Evolutionary conservation across 768 basidiomycete genomes (phyloP), one percentile per base, ranked within the genome.

Genomic region (Leccinum broughii): DNA sequence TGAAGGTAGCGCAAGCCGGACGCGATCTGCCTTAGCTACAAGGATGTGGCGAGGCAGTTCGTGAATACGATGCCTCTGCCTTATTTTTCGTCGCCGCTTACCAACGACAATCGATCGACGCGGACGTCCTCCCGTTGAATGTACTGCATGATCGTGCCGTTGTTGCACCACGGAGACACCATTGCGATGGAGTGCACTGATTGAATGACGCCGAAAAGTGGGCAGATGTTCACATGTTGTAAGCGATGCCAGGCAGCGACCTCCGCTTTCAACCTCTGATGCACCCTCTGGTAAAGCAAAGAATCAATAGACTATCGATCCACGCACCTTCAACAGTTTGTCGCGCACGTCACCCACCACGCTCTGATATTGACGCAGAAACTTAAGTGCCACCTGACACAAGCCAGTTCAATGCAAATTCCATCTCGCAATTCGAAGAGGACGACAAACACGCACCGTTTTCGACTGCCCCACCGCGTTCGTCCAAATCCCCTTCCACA

Each of bases 81-180:
- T 20, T 14, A 3, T 13, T 22, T 11, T 35, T 8, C 6, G 15
- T 48, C 34, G 34, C 26, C 54, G 68, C 80, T 54, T 51, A 87
- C 85, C 68, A 87, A 66, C 51, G 73, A 74, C 32, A 86, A 65
- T 55, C 81, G 73, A 60, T 85, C 78, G 6, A 67, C 78, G 4
- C 64, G 67, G 0, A 77, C 74, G 56, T 81, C 77, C 15, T 72
- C 64, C 52, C 67, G 70, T 57, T 76, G 77, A 60, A 86, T 70
- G 66, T 85, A 87, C 24, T 78, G 70, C 56, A 75, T 76, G 56
- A 87, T 74, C 8, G 81, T 83, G 9, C 86, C 85, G 54, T 86
- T 85, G 37, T 78, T 77, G 66, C 84, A 86, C 84, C 85, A 88
- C 4, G 81, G 81, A 5, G 86, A 86, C 0, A 87, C 84, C 83